A percentile compares a stretch with the other conserved stretches of the same genome.
phyloP scores from a whole-genome alignment of 352 stramenopile genomes.

The Albugo candida region DNA sequence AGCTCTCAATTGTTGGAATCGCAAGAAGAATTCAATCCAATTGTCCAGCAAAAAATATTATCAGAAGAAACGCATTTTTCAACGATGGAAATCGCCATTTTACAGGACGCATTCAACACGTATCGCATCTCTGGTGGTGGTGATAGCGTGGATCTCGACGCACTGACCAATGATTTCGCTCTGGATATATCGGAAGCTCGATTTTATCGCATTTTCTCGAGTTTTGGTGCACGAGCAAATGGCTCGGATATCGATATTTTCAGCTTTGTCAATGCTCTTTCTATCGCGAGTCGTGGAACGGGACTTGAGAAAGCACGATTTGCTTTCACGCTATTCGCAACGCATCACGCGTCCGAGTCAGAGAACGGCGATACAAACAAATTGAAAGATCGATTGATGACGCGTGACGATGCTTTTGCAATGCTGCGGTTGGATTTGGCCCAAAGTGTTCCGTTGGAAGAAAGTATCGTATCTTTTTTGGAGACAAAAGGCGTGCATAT shows the following conservation, averaged over 20 bases:
- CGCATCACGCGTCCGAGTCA: constrained; percentile 11
- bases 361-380: neutral
- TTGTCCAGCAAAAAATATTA: constrained; percentile 76
- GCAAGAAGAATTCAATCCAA: constrained; percentile 76
- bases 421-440: constrained; percentile 71
- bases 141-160: constrained; percentile 54
- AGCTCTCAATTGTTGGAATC: constrained; percentile 60
- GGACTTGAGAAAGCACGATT: constrained; percentile 54
- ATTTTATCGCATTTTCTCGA: constrained; percentile 54
- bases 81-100: constrained; percentile 51
- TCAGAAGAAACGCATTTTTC: constrained; percentile 66
- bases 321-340: constrained; percentile 64
- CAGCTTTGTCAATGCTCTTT: constrained; percentile 66
- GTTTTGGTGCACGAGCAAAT: constrained; percentile 60
- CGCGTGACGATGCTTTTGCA: constrained; percentile 55
- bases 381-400: constrained; percentile 19
- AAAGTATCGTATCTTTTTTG: constrained; percentile 36
- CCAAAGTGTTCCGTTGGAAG: constrained; percentile 50
- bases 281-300: constrained; percentile 51
- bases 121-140: constrained; percentile 48
- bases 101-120: constrained; percentile 73
- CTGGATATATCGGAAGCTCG: constrained; percentile 71
- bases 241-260: constrained; percentile 71
- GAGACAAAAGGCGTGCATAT: constrained; percentile 39
- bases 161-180: constrained; percentile 55